These are phyloP conservation scores for Saturnispora kantuleensis DNA, from an alignment of 805 yeast genomes.

Conservation along the genomic window DNA sequence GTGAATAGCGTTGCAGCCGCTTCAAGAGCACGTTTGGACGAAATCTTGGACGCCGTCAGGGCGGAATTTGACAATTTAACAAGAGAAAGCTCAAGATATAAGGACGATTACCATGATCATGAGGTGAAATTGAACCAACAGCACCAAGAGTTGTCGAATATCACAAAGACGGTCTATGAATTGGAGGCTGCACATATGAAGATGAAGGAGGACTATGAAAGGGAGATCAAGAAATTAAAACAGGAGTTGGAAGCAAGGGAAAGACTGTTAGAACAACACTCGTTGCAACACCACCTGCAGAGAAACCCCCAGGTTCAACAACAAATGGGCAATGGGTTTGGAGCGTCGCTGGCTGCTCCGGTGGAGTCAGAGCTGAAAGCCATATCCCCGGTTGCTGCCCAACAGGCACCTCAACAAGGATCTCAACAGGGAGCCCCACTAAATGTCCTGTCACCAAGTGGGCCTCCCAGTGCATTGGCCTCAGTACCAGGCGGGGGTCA, in stretches of 20 bases:
- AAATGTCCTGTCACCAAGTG: no score
- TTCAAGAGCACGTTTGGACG: conserved; percentile 35
- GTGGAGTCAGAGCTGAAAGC: no score
- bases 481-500: no score
- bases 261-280: conserved; percentile 40
- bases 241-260: conserved; percentile 77
- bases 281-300: conserved; percentile 32
- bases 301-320: conserved; percentile 34
- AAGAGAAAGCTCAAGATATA: conserved; percentile 74
- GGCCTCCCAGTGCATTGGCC: no score
- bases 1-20: conserved; percentile 18
- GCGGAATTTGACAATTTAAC: conserved; percentile 81
- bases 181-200: conserved; percentile 89
- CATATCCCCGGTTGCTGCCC: no score
- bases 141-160: conserved; percentile 85
- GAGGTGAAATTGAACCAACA: conserved; percentile 88
- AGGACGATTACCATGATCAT: conserved; percentile 86
- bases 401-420: no score
- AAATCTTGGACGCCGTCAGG: conserved; percentile 83
- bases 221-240: conserved; percentile 78
- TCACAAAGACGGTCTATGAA: conserved; percentile 88
- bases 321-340: conserved; percentile 10
- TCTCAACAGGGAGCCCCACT: no score
- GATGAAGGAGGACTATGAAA: conserved; percentile 93
- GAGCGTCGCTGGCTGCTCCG: no score